A percentile compares a stretch with the other conserved stretches of the same genome.
Evolutionary conservation across 2,329 filamentous ascomycete genomes (phyloP).

Genomic region (Botrytis pseudocinerea): DNA sequence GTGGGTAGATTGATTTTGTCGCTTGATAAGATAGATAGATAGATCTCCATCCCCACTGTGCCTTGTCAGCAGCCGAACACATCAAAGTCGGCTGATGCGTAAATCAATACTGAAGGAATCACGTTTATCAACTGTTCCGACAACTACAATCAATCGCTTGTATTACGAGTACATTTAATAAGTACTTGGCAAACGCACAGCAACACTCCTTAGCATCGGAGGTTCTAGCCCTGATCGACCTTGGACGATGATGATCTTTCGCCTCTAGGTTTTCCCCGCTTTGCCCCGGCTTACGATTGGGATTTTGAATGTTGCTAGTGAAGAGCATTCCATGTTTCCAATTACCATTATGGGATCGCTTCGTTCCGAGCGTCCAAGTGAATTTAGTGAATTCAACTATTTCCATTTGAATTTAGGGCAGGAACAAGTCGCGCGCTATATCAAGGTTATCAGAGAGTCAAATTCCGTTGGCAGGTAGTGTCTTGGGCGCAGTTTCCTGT

Average conservation of each 20-base stretch:
- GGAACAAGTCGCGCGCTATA: background rate
- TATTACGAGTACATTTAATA: background rate
- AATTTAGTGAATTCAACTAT: background rate
- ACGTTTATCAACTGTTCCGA: background rate
- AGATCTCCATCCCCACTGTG: background rate
- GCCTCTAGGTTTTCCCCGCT: background rate
- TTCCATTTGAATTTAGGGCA: background rate
- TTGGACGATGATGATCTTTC: background rate
- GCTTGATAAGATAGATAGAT: background rate
- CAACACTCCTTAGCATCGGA: background rate
- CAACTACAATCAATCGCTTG: background rate
- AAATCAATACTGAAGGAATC: background rate
- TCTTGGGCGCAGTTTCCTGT: background rate
- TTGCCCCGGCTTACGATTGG: conserved; percentile 3
- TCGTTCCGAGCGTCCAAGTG: background rate
- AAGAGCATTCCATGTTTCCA: background rate
- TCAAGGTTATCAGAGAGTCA: background rate
- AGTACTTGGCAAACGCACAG: background rate
- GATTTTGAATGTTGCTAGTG: background rate
- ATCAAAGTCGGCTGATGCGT: background rate
- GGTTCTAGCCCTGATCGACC: background rate
- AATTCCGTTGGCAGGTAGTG: background rate
- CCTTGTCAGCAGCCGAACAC: background rate
- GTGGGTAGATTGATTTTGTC: background rate
- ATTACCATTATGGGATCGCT: background rate